Conservation (phyloP, 2,329 filamentous ascomycete genomes). For the Aspergillus jensenii region DNA sequence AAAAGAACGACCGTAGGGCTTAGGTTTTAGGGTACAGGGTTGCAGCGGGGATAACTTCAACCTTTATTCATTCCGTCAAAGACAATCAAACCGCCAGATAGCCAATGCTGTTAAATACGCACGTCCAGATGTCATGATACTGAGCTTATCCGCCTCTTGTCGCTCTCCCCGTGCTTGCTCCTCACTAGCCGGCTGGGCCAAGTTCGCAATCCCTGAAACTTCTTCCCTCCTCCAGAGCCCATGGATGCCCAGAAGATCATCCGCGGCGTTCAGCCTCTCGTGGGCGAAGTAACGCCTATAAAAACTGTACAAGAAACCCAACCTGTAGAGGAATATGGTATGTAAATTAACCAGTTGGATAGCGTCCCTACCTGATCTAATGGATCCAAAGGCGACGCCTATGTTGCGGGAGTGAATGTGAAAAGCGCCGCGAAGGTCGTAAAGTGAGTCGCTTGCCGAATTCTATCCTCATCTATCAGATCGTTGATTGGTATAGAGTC, state of each 20-base stretch:
- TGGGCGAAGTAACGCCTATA: slow-evolving; percentile 39
- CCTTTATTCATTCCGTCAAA: not conserved
- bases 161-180: not conserved
- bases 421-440: slow-evolving; percentile 45
- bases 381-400: slow-evolving; percentile 38
- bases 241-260: slow-evolving; percentile 27
- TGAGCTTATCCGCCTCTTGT: not conserved
- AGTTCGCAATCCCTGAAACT: not conserved
- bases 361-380: slow-evolving; percentile 3
- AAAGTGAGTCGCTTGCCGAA: slow-evolving; percentile 33
- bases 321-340: slow-evolving; percentile 43
- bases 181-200: not conserved
- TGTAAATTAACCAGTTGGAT: slow-evolving; percentile 1
- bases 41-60: not conserved
- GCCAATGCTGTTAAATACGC: not conserved
- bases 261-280: slow-evolving; percentile 28
- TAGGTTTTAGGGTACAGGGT: slow-evolving; percentile 27
- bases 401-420: slow-evolving; percentile 45
- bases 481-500: slow-evolving; percentile 26
- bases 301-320: slow-evolving; percentile 46
- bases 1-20: slow-evolving; percentile 17
- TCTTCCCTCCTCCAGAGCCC: not conserved
- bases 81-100: not conserved
- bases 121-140: not conserved
- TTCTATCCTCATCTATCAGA: not conserved